Base-by-base conservation (phyloP, 129 eudicot genomes). In the Mikania micrantha region DNA sequence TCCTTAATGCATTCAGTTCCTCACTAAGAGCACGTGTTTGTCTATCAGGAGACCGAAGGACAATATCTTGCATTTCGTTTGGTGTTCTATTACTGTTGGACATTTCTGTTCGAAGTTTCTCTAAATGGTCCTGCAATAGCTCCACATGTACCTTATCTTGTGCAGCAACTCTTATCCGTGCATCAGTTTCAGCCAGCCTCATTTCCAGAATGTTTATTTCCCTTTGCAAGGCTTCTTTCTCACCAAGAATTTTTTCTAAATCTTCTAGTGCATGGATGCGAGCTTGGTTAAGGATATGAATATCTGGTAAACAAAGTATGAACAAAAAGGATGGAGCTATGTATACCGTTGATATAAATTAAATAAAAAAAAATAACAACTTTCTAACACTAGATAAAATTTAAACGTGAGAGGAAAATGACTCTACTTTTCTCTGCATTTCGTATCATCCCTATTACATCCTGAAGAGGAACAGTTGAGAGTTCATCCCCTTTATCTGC, bases 151-250 rank as follows among this genome's bases (percentile, higher is more conserved):
- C 71, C 81, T 86, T 93, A 60, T 93, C 95, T 75, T 93, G 86
- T 61, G 98, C 85, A 32, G 95, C 96, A 40, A 88, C 86, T 87
- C 79, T 86, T 47, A 93, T 86, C 21, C 85, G 83, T 7, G 88
- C 96, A 93, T 88, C 98, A 54, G 95, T 88, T 84, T 93, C 98
- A 28, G 90, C 96, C 63, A 93, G 73, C 80, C 83, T 93, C 83
- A 79, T 58, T 76, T 93, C 90, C 81, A 93, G 71, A 64, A 12
- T 49, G 65, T 82, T 93, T 11, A 93, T 80, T 75, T 93, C 95
- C 28, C 86, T 84, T 78, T 93, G 95, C 67, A 93, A 80, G 42
- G 83, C 75, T 85, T 88, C 88, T 79, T 93, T 93, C 77, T 93
- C 98, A 22, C 77, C 38, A 67, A 88, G 77, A 71, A 82, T 73